Evolutionary conservation across 441 rosid genomes (phyloP).

Genomic region (Gossypium schwendimanii): DNA sequence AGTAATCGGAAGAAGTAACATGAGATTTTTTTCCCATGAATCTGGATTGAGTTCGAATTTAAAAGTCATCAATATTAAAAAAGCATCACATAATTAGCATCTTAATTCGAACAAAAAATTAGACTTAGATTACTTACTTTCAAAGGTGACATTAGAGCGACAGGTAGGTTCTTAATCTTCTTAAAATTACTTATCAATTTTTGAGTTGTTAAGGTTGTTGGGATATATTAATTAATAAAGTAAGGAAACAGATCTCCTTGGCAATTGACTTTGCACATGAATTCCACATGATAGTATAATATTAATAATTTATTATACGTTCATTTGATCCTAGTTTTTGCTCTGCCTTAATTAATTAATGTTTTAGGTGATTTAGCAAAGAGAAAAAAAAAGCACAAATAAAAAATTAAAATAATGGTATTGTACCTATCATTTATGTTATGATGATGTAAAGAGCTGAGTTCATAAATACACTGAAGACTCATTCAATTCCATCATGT

Average conservation of each 20-base stretch:
- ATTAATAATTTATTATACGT: not conserved
- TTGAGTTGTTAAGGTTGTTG: not conserved
- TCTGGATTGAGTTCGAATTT: too few species aligned
- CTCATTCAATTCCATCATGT: too few species aligned
- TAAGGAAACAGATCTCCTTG: not conserved
- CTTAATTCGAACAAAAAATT: too few species aligned
- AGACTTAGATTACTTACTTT: too few species aligned
- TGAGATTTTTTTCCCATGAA: too few species aligned
- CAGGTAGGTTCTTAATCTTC: too few species aligned
- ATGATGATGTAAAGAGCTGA: too few species aligned
- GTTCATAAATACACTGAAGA: too few species aligned
- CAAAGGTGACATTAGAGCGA: too few species aligned
- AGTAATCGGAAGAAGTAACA: too few species aligned
- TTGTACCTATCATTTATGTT: not conserved
- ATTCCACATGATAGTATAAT: not conserved
- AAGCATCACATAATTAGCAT: too few species aligned
- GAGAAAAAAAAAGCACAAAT: not conserved
- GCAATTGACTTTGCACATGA: not conserved
- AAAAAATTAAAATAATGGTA: not conserved
- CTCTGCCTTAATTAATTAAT: not conserved
- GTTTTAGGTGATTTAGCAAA: constrained; percentile 4
- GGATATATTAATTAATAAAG: not conserved
- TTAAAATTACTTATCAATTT: not conserved
- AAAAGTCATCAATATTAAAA: too few species aligned
- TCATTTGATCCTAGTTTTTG: not conserved